Evolutionary conservation across 2,329 filamentous ascomycete genomes (phyloP).

Genomic region (Salinomyces thailandicus): DNA sequence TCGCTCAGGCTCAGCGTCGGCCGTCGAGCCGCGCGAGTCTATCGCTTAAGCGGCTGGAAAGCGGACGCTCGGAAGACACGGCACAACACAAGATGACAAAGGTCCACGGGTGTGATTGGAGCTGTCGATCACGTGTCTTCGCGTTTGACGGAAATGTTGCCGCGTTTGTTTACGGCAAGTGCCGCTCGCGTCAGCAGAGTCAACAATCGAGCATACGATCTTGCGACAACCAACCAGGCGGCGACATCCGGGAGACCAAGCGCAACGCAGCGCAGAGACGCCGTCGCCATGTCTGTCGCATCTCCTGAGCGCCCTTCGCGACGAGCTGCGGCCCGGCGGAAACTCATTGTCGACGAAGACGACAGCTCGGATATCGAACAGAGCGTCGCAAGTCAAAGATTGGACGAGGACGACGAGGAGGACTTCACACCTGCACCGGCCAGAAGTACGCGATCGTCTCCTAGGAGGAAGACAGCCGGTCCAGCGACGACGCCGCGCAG

Average conservation of each 20-base stretch:
- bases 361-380: conserved; percentile 50
- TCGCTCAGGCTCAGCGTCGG: too few species aligned
- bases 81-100: too few species aligned
- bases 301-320: conserved; percentile 46
- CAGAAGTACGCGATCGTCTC: conserved; percentile 47
- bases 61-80: too few species aligned
- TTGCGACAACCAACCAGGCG: neutral
- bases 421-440: conserved; percentile 69
- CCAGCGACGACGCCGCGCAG: conserved; percentile 37
- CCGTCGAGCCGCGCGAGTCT: too few species aligned
- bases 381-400: conserved; percentile 40
- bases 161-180: conserved; percentile 1
- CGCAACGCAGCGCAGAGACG: neutral
- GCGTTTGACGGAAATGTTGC: neutral
- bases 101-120: too few species aligned
- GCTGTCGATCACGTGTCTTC: too few species aligned
- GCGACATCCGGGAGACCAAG: neutral
- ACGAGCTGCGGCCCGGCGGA: conserved; percentile 54
- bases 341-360: conserved; percentile 67
- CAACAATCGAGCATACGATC: neutral
- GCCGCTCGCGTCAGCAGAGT: too few species aligned
- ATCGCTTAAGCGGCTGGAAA: too few species aligned
- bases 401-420: conserved; percentile 56
- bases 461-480: conserved; percentile 43
- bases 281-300: conserved; percentile 15